These are phyloP conservation scores for Phaeotremella skinneri DNA, from an alignment of 768 basidiomycete species.

Conservation along the genomic window DNA sequence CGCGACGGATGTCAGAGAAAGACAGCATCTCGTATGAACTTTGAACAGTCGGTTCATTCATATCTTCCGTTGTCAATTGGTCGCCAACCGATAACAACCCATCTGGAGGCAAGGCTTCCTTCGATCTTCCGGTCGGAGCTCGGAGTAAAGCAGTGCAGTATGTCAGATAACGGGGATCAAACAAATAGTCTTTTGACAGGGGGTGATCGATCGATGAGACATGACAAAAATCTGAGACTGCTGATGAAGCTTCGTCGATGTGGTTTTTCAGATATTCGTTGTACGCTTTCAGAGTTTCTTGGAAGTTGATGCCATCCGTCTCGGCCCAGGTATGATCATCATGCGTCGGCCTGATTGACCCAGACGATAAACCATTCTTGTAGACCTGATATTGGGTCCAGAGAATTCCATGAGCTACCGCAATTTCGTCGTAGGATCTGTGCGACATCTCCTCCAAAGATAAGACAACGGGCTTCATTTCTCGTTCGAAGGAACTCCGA, in stretches of 20 bases:
- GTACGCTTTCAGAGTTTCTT: slow-evolving; percentile 58
- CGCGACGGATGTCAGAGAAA: slow-evolving; percentile 62
- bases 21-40: slow-evolving; percentile 59
- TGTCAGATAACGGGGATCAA: slow-evolving; percentile 65
- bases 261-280: slow-evolving; percentile 58
- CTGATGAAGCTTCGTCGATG: slow-evolving; percentile 57
- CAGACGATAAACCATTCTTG: slow-evolving; percentile 64
- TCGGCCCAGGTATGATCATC: slow-evolving; percentile 44
- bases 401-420: slow-evolving; percentile 61
- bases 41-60: slow-evolving; percentile 51
- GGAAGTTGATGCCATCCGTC: slow-evolving; percentile 63
- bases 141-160: slow-evolving; percentile 61
- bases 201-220: slow-evolving; percentile 6
- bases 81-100: slow-evolving; percentile 17
- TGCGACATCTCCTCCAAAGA: slow-evolving; percentile 55
- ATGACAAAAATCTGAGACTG: slow-evolving; percentile 42
- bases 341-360: slow-evolving; percentile 55
- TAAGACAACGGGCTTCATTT: not conserved
- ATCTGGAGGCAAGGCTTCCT: slow-evolving; percentile 8
- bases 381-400: slow-evolving; percentile 69
- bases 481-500: slow-evolving; percentile 8
- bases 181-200: slow-evolving; percentile 58
- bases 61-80: slow-evolving; percentile 33
- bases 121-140: slow-evolving; percentile 10
- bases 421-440: slow-evolving; percentile 68